These are phyloP conservation scores for Solanum etuberosum DNA, from an alignment of 257 asterid genomes.

Conservation along the genomic window DNA sequence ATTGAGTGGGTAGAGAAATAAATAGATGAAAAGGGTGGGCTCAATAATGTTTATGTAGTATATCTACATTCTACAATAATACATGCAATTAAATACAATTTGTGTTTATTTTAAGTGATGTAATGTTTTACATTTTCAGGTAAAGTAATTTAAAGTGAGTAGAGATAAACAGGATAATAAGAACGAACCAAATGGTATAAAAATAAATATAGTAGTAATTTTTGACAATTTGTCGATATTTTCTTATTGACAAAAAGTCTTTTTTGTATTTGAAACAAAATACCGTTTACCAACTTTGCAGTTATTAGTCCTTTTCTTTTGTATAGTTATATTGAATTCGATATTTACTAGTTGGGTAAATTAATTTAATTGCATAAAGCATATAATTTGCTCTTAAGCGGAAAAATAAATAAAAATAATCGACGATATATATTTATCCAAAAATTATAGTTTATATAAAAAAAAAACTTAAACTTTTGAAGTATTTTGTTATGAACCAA, in stretches of 20 bases:
- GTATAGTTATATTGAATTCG: background rate
- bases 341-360: background rate
- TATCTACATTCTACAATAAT: background rate
- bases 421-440: too few species aligned
- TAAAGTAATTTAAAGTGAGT: background rate
- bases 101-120: background rate
- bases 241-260: background rate
- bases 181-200: background rate
- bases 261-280: too few species aligned
- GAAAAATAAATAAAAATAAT: too few species aligned
- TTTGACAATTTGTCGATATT: background rate
- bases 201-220: background rate
- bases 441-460: too few species aligned
- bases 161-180: background rate
- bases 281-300: background rate
- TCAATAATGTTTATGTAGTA: background rate
- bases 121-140: background rate
- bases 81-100: background rate
- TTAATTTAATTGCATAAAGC: background rate
- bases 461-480: too few species aligned
- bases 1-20: too few species aligned
- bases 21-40: background rate
- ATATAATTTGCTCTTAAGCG: too few species aligned
- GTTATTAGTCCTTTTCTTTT: background rate
- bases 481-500: background rate